Evolutionary conservation across 352 stramenopile species (phyloP).

Genomic region (Phytophthora kernoviae): DNA sequence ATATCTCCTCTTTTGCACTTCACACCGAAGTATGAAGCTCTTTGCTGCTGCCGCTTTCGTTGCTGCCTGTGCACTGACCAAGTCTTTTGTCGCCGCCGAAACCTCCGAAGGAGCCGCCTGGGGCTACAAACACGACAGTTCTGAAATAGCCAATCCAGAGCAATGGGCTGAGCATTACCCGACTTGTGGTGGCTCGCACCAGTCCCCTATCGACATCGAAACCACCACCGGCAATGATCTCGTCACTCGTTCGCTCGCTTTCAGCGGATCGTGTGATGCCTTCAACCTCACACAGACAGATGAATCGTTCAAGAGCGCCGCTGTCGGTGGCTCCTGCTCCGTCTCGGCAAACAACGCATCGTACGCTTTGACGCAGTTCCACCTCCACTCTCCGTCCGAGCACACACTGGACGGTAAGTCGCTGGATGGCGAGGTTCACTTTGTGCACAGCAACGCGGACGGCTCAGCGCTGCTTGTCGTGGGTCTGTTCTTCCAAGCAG

Average conservation of each 20-base stretch:
- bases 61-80: neutral
- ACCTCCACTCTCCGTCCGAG: conserved; percentile 48
- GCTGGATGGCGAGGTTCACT: conserved; percentile 42
- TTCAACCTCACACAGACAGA: conserved; percentile 34
- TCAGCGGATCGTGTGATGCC: conserved; percentile 25
- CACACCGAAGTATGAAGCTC: neutral
- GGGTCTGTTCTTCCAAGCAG: conserved; percentile 29
- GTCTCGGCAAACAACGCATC: conserved; percentile 9
- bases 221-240: conserved; percentile 7
- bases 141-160: conserved; percentile 17
- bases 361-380: conserved; percentile 38
- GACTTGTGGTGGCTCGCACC: conserved; percentile 26
- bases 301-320: conserved; percentile 30
- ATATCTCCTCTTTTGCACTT: too few relatives aligned
- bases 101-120: conserved; percentile 11
- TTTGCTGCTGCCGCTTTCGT: neutral
- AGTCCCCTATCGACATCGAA: conserved; percentile 45
- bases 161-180: conserved; percentile 33
- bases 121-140: conserved; percentile 27
- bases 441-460: conserved; percentile 44
- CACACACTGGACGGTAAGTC: conserved; percentile 41
- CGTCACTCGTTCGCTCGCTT: conserved; percentile 17
- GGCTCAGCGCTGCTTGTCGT: conserved; percentile 40
- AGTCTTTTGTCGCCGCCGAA: neutral
- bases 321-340: conserved; percentile 24